These are phyloP conservation scores for Xerocomus amazonicus DNA, from an alignment of 1,284 basidiomycete genomes.

Conservation along the genomic window DNA sequence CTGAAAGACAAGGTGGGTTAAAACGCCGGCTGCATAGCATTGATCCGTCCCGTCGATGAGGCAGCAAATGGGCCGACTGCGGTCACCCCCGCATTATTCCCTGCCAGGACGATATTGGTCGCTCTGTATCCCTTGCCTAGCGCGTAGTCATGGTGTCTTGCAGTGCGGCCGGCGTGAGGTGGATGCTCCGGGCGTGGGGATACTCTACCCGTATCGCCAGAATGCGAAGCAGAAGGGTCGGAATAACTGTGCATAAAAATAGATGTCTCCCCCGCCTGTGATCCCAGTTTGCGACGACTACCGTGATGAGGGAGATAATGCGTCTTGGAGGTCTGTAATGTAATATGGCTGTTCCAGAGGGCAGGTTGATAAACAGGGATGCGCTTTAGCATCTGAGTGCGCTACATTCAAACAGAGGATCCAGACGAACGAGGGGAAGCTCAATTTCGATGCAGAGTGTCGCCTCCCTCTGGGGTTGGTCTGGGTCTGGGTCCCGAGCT, in stretches of 20 bases:
- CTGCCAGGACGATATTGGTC: slow-evolving; percentile 10
- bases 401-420: no score
- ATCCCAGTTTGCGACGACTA: no score
- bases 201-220: neutral
- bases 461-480: no score
- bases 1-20: slow-evolving; percentile 11
- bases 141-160: slow-evolving; percentile 14
- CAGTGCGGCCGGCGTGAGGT: slow-evolving; percentile 15
- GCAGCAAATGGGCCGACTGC: slow-evolving; percentile 1
- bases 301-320: slow-evolving; percentile 17
- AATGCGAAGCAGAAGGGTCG: neutral
- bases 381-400: no score
- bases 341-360: no score
- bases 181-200: slow-evolving; percentile 12
- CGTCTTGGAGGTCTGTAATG: no score
- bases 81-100: slow-evolving; percentile 20
- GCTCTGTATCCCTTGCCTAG: slow-evolving; percentile 12
- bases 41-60: no score
- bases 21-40: slow-evolving; percentile 5
- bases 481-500: no score
- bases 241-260: slow-evolving; percentile 9
- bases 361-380: no score
- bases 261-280: slow-evolving; percentile 15
- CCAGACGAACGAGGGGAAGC: no score
- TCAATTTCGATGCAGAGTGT: no score